phyloP scores from a whole-genome alignment of 768 basidiomycete species.

The Leccinum rimulosum region DNA sequence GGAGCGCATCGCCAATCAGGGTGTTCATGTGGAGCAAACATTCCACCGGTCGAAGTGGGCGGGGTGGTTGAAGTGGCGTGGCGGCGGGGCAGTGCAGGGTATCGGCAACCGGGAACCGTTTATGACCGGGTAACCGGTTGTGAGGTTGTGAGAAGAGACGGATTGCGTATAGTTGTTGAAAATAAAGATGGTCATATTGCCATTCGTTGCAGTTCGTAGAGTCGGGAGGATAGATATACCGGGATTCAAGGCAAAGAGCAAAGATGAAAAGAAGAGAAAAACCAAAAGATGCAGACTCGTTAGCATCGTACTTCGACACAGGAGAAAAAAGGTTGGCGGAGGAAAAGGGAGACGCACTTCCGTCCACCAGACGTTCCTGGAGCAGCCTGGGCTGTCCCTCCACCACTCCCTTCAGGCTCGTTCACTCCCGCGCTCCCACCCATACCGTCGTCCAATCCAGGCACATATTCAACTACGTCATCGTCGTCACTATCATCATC shows the following conservation, averaged over 20 bases:
- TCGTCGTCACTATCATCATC: conserved; percentile 34
- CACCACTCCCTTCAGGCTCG: conserved; percentile 5
- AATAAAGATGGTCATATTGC: background rate
- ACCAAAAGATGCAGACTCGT: background rate
- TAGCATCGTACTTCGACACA: conserved; percentile 6
- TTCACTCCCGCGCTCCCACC: background rate
- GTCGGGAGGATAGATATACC: background rate
- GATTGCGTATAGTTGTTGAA: background rate
- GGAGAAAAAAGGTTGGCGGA: background rate
- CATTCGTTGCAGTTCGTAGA: background rate
- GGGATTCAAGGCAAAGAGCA: background rate
- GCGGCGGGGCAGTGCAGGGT: conserved; percentile 13
- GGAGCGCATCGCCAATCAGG: conserved; percentile 13
- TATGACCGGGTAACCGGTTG: conserved; percentile 11
- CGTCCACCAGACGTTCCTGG: conserved; percentile 20
- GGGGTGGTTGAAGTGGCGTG: conserved; percentile 1
- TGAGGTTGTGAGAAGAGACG: background rate
- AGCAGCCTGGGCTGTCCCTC: conserved; percentile 4
- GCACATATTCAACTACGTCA: conserved; percentile 23
- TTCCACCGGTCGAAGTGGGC: conserved; percentile 6
- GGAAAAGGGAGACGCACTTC: conserved; percentile 24
- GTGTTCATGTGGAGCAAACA: conserved; percentile 5
- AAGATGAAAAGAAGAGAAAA: background rate
- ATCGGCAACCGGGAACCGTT: conserved; percentile 3
- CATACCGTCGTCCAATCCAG: conserved; percentile 7